Conservation (phyloP, 805 yeast species). For the Helenozyma rhizophorensis region DNA sequence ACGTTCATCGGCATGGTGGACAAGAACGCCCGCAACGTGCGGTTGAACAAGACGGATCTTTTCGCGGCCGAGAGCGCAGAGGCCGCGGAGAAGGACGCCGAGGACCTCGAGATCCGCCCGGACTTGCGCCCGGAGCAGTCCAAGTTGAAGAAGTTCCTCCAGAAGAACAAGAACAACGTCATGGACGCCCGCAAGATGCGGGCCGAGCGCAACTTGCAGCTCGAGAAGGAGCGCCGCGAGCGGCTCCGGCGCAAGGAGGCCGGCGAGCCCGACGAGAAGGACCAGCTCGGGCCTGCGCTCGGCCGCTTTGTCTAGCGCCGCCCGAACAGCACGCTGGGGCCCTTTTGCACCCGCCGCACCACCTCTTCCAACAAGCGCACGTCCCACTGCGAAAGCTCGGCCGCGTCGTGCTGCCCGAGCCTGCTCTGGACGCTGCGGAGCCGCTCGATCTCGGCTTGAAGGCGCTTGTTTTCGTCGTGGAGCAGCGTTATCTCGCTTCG, state of each 20-base stretch:
- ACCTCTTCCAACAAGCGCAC: constrained; percentile 8
- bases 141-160: constrained; percentile 69
- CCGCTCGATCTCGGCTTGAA: too few species aligned
- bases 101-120: constrained; percentile 58
- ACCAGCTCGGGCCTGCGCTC: constrained; percentile 16
- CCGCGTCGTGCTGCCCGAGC: constrained; percentile 4
- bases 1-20: constrained; percentile 80
- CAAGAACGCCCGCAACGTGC: constrained; percentile 54
- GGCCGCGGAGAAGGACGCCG: constrained; percentile 33
- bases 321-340: not conserved
- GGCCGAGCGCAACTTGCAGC: constrained; percentile 65
- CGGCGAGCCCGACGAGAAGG: constrained; percentile 17
- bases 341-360: not conserved
- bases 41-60: constrained; percentile 61
- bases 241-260: constrained; percentile 18
- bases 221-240: constrained; percentile 68
- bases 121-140: constrained; percentile 79
- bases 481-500: too few species aligned
- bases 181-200: constrained; percentile 81
- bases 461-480: too few species aligned
- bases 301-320: constrained; percentile 12
- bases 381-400: constrained; percentile 8
- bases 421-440: constrained; percentile 6
- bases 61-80: constrained; percentile 33
- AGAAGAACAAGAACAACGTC: constrained; percentile 81